phyloP scores from a whole-genome alignment of 2,329 filamentous ascomycete genomes.

The Apiospora pterosperma region DNA sequence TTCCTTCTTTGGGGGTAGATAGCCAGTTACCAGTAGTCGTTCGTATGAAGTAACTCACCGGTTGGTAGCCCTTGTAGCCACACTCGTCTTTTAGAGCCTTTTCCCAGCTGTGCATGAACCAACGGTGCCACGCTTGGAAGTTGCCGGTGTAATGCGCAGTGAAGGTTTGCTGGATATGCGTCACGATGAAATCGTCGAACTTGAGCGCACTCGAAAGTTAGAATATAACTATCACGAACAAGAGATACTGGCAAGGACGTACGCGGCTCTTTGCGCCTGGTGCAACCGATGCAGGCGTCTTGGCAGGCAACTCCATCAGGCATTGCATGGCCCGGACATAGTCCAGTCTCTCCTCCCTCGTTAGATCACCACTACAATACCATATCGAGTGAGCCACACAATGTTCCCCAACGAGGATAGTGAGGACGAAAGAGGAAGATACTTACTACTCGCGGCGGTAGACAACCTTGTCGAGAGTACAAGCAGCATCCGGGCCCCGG shows the following conservation, averaged over 20 bases:
- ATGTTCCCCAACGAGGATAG: accelerated
- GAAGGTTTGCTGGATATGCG: conserved; percentile 3
- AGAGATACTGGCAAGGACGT: background rate
- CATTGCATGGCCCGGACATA: conserved; percentile 7
- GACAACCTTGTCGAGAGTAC: background rate
- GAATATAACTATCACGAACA: background rate
- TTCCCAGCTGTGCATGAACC: conserved; percentile 14
- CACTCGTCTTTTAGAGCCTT: conserved; percentile 10
- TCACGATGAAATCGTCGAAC: background rate
- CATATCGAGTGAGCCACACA: background rate
- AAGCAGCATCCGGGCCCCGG: background rate
- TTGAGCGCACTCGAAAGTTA: background rate
- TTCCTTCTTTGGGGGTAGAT: conserved; percentile 6
- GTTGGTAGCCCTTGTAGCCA: conserved; percentile 11
- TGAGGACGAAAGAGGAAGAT: background rate
- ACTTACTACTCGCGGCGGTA: background rate
- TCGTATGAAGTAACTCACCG: conserved; percentile 10
- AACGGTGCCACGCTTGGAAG: conserved; percentile 9
- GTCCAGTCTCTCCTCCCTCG: conserved; percentile 11
- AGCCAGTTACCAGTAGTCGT: conserved; percentile 19
- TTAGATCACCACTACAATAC: background rate
- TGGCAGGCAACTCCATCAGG: conserved; percentile 3
- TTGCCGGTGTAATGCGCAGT: conserved; percentile 1
- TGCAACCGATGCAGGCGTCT: conserved; percentile 3
- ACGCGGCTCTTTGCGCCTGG: conserved; percentile 1